Evolutionary conservation across 768 basidiomycete species (phyloP), one percentile per base, ranked within the genome.

Genomic region (Rhodosporidiobolus odoratus): DNA sequence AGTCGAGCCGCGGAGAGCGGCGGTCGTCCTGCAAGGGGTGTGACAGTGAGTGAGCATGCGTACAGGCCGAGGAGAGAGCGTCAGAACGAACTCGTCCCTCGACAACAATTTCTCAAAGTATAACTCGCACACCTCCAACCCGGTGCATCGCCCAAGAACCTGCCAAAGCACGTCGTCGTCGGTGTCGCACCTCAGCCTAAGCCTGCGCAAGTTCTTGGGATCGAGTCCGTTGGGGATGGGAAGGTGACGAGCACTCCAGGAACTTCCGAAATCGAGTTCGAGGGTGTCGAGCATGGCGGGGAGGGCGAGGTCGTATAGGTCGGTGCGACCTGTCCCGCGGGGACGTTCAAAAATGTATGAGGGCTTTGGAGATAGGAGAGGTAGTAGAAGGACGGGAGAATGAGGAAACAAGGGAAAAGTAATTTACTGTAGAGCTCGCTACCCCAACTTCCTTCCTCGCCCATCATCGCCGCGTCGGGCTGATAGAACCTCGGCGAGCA

Each of bases 121-220:
- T 23, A 66, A 27, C 37, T 59, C 50, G 45, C 45, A 52, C 35
- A 60, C 58, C 65, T 66, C 65, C 25, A 66, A 40, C 40, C 4
- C 23, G 2, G 27, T 27, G 30, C 58, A 32, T 32, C 52, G 12
- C 27, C 40, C 2, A 9, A 66, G 38, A 2, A 66, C 34, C 13
- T 50, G 38, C 50, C 58, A 66, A 16, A 66, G 50, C 19, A 50
- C 58, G 16, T 53, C 30, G 23, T 38, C 38, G 27, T 59, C 38
- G 19, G n/a, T 40, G 9, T 59, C 58, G 34, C 34, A 41, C 32
- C 54, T 34, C 32, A 56, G 34, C 32, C 34, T 34, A 13, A 56
- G 27, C 30, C 32, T 53, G 13, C 52, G 27, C 52, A 53, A 19
- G 13, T 30, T 21, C 9, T 19, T 53, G 27, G 32, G 27, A 19